Base-by-base conservation (phyloP, 768 basidiomycete genomes). In the Hericium rajendrae region DNA sequence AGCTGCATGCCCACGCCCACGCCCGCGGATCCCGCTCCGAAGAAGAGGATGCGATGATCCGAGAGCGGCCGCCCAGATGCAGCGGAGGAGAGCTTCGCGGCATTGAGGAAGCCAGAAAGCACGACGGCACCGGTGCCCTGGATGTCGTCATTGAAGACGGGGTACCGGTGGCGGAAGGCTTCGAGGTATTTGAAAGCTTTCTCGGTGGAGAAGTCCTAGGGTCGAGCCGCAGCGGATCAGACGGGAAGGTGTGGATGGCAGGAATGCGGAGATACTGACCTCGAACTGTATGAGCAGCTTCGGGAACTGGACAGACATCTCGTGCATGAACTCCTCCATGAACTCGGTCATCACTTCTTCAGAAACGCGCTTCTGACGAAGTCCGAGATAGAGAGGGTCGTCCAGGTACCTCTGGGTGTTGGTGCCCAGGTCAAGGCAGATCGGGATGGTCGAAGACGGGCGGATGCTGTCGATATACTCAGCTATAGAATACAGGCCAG, bases 241-340 rank as follows among this genome's bases (percentile, higher is more conserved):
- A 32, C 8, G 4, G 6, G 8, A 32, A 32, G 4, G 6, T 32
- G 5, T 32, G 9, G 32, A 32, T 26, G 22, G 49, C 18, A 56
- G 10, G 51, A 55, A 53, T 53, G 43, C n/a, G 37, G 55, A 48
- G 8, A 55, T 18, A 9, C 70, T 53, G 49, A 82, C 85, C 74
- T 91, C 90, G 62, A 91, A 93, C 71, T 94, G 93, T 59, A 94
- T 77, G 67, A 94, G 76, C 52, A 91, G 76, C 63, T 88, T 85
- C 0, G 92, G 93, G 77, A 86, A 94, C 11, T 78, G 75, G 41
- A 67, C 67, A 16, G 78, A 72, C 78, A 94, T 89, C 69, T 89
- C 91, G 41, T 75, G 67, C 89, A 97, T 92, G 72, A 97, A 94
- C 68, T 91, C 88, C 66, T 94, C 91, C 86, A 97, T 90, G 71